phyloP scores from a whole-genome alignment of 2,329 filamentous ascomycete genomes.

The Gaeumannomyces sp. region DNA sequence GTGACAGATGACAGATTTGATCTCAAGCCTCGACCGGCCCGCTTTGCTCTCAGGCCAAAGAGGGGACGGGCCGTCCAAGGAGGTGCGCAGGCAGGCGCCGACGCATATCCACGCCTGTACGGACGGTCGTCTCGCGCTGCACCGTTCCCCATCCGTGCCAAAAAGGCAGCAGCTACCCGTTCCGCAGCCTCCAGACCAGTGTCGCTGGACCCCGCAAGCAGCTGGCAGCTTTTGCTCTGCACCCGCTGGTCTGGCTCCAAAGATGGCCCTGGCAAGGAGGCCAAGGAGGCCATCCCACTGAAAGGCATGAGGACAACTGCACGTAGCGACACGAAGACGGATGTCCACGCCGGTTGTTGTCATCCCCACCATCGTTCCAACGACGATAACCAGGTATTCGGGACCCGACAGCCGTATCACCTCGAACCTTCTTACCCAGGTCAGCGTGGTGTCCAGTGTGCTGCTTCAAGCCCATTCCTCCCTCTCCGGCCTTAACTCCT shows the following conservation, averaged over 20 bases:
- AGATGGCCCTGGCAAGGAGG: neutral
- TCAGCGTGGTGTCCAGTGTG: neutral
- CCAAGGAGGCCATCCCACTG: no score
- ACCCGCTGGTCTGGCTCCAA: neutral
- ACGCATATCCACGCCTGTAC: no score
- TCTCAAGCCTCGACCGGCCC: no score
- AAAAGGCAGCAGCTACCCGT: neutral
- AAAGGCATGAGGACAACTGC: neutral
- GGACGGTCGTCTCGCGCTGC: no score
- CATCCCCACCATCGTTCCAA: neutral
- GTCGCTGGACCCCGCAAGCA: neutral
- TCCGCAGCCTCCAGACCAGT: no score
- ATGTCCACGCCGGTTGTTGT: neutral
- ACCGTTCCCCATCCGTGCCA: neutral
- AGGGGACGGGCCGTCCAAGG: neutral
- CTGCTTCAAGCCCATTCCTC: neutral
- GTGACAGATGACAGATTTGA: neutral
- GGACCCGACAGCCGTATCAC: neutral
- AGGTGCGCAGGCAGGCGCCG: no score
- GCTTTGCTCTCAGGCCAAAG: neutral
- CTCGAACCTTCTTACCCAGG: neutral
- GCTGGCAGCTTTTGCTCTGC: neutral
- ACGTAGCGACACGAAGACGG: neutral
- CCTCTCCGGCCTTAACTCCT: neutral
- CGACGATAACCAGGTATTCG: slow-evolving; percentile 7